Evolutionary conservation across 106 monocot genomes (phyloP), one percentile per base, ranked within the genome.

Genomic region (Allium sativum): DNA sequence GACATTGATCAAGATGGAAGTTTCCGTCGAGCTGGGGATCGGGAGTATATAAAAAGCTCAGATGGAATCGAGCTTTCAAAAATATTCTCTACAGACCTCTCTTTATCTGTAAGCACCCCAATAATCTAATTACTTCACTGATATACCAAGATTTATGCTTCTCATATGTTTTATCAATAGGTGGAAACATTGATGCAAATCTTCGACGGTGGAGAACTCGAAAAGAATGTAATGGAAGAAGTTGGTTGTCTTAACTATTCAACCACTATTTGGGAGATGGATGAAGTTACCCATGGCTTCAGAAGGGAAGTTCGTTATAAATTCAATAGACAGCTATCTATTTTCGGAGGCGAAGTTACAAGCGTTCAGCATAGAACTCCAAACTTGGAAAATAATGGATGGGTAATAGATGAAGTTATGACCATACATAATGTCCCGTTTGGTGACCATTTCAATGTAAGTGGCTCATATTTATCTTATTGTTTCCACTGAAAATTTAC

Each of bases 221-320:
- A 84, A 70, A 63, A 67, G 61, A 73, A 70, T 56, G 74, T 80
- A 17, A 84, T 84, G 84, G 58, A 41, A 46, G 64, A 68, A 68
- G 84, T 71, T 18, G 79, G 84, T 7, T 84, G 79, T 70, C 20
- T 80, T 17, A 70, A 80, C 50, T 84, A 84, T 40, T 59, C 76
- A 9, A 64, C 45, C 6, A 73, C 66, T 10, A 66, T 44, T 43
- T 84, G 84, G 84, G 61, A 70, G 47, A 10, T 46, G 20, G 45
- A 57, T 3, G 52, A 44, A 53, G 44, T 66, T 7, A 47, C 66
- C 42, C 44, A 45, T 61, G 40, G 58, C 50, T 59, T 55, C 40
- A 62, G 65, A 43, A 66, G 84, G 53, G 60, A 70, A 6, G 52
- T 76, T 42, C 10, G 55, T 11, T 84, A 84, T 63, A 84, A 79